Base-by-base conservation (phyloP, 495 filamentous ascomycete genomes). In the Evernia prunastri region DNA sequence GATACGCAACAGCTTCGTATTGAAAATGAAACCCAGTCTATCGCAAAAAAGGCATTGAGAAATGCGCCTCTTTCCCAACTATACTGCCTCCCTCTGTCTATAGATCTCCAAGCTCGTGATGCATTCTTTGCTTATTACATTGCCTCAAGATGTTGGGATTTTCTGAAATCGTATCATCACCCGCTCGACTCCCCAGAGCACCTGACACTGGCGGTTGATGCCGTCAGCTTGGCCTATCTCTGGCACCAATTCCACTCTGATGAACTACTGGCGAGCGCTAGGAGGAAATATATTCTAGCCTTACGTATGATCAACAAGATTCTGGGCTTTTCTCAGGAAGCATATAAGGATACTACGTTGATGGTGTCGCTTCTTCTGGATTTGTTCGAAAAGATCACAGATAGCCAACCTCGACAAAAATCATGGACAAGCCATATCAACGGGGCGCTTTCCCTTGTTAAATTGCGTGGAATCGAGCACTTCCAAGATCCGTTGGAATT, bases 381-480 rank as follows among this genome's bases (percentile, higher is more conserved):
- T 51, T 66, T 72, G 1, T 72, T 67, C 56, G 70, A 72, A 62
- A 72, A 72, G 67, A 64, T 71, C 10, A 65, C 65, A 3, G 59
- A 66, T 35, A 51, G 54, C 35, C 33, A 64, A 33, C 60, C 69
- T 18, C 25, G 37, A 53, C 20, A 33, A 56, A 33, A 56, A 7
- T 49, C 70, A 25, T 69, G 66, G 67, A 67, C 63, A 53, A 69
- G 69, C 49, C 72, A 75, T 42, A 35, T 73, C 9, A 65, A 71
- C 25, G 73, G 73, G 13, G 71, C 72, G 0, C 59, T 74, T 33
- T 70, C 72, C 31, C 68, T 75, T 25, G 63, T 74, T 53, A 67
- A 64, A 25, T 31, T 71, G 18, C 65, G 71, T 17, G 70, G 69
- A n/a, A 18, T 67, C 20, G 67, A 66, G 18, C 42, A 58, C 29